phyloP scores from a whole-genome alignment of 2,329 filamentous ascomycete species.

The Botrytis medusae region DNA sequence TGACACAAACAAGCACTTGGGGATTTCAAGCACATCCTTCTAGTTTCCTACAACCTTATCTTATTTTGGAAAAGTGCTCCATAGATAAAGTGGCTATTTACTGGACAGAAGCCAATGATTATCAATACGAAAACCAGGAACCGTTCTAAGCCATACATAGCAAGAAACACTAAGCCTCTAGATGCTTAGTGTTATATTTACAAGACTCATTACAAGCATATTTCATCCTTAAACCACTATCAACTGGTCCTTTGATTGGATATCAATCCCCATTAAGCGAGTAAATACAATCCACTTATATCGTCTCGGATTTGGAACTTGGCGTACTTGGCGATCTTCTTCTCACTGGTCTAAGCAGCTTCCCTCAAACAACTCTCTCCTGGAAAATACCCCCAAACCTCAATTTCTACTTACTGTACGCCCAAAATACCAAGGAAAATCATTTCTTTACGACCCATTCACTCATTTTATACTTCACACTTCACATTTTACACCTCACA shows the following conservation, averaged over 20 bases:
- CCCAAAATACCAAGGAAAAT: background rate
- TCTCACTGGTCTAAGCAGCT: conserved; percentile 6
- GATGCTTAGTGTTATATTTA: background rate
- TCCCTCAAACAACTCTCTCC: conserved; percentile 13
- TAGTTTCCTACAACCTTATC: background rate
- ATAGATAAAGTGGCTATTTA: background rate
- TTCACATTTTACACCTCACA: background rate
- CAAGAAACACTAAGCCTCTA: background rate
- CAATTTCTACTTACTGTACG: background rate
- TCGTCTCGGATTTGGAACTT: conserved; percentile 15
- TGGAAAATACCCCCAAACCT: conserved; percentile 10
- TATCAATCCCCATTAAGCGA: background rate
- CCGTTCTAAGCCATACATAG: background rate
- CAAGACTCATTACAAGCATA: background rate
- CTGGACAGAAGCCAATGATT: background rate
- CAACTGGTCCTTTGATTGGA: background rate
- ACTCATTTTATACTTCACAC: conserved; percentile 1
- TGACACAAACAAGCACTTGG: background rate
- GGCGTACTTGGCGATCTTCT: conserved; percentile 10
- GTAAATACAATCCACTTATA: background rate
- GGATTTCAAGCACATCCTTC: background rate
- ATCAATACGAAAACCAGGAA: background rate
- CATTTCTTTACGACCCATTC: background rate
- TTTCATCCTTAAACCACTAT: background rate
- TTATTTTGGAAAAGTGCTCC: background rate